Evolutionary conservation across 805 yeast genomes (phyloP).

Genomic region (Kodamaea kakaduensis): DNA sequence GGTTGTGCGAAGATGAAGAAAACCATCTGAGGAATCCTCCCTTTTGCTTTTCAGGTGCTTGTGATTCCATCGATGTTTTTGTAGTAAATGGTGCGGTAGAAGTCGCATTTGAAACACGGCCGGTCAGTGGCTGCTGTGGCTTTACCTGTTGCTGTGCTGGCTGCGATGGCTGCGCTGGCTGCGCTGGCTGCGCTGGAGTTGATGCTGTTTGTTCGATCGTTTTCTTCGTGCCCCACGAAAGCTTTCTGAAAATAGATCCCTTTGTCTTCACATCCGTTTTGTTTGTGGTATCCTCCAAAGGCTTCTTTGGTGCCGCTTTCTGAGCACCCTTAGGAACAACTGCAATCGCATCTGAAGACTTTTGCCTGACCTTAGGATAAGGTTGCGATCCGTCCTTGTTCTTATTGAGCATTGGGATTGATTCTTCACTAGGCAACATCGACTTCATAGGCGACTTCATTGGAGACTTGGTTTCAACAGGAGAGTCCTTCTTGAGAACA

Average conservation of each 20-base stretch:
- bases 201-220: slow-evolving; percentile 17
- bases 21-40: slow-evolving; percentile 40
- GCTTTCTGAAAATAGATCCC: slow-evolving; percentile 44
- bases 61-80: too few species aligned
- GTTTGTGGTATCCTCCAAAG: slow-evolving; percentile 35
- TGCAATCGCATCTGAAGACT: slow-evolving; percentile 17
- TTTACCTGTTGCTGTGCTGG: not conserved
- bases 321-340: slow-evolving; percentile 16
- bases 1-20: slow-evolving; percentile 24
- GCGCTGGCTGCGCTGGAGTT: slow-evolving; percentile 1
- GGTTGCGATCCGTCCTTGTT: slow-evolving; percentile 13
- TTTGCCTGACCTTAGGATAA: slow-evolving; percentile 22
- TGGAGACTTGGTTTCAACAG: slow-evolving; percentile 1
- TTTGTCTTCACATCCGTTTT: slow-evolving; percentile 26
- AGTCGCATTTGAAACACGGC: slow-evolving; percentile 24
- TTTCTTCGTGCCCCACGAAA: slow-evolving; percentile 48
- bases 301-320: slow-evolving; percentile 19
- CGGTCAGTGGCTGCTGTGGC: slow-evolving; percentile 13
- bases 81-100: too few species aligned
- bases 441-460: slow-evolving; percentile 17
- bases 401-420: slow-evolving; percentile 24
- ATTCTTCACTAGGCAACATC: slow-evolving; percentile 31
- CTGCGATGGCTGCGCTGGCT: not conserved
- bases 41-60: slow-evolving; percentile 23
- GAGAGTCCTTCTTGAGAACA: slow-evolving; percentile 1